These are phyloP conservation scores for Paramecium tetraurelia DNA, from an alignment of 73 alveolate species.

Conservation along the genomic window DNA sequence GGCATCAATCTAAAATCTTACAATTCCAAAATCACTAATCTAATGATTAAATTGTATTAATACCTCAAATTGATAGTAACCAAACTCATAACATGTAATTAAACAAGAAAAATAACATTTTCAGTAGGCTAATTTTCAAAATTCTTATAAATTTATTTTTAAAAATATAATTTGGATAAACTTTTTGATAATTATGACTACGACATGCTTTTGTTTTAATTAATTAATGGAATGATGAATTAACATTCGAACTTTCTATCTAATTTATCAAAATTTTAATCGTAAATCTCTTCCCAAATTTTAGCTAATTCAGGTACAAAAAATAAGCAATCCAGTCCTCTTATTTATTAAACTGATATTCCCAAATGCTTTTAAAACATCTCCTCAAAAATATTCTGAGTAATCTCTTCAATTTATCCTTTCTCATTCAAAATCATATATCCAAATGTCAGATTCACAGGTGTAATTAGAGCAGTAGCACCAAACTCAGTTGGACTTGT, in stretches of 20 bases:
- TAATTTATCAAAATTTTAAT: slow-evolving; percentile 3
- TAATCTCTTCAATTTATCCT: slow-evolving; percentile 26
- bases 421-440: slow-evolving; percentile 9
- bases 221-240: neutral
- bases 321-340: slow-evolving; percentile 18
- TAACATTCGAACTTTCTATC: neutral
- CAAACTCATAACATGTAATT: neutral
- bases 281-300: slow-evolving; percentile 1
- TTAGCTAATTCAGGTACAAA: slow-evolving; percentile 15
- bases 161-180: neutral
- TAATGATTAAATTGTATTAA: neutral
- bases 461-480: neutral
- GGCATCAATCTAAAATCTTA: neutral
- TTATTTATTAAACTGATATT: neutral
- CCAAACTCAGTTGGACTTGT: slow-evolving; percentile 23
- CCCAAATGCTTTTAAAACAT: slow-evolving; percentile 7
- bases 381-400: slow-evolving; percentile 19
- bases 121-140: neutral
- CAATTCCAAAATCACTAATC: slow-evolving; percentile 28
- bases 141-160: neutral
- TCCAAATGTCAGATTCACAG: neutral
- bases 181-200: neutral
- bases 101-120: neutral
- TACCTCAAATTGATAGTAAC: slow-evolving; percentile 21
- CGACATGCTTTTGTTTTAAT: neutral